A percentile compares a stretch with the other conserved stretches of the same genome.
Conservation (phyloP, 225 moss, liverwort and hornwort species). For the Bryum argenteum region DNA sequence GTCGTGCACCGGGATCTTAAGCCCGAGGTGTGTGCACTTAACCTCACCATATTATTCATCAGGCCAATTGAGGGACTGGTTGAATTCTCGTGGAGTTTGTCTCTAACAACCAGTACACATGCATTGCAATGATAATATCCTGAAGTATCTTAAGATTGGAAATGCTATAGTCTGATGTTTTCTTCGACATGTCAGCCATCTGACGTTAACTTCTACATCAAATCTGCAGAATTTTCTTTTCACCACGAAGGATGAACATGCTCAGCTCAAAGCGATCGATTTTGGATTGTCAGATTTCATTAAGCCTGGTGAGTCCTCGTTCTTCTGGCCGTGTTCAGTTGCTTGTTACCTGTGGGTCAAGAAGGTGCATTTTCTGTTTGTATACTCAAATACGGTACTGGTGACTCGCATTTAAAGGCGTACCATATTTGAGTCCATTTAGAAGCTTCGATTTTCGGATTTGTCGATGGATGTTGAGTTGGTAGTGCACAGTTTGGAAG, state of each 20-base stretch:
- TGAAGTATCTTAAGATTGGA: not conserved
- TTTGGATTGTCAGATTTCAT: conserved; percentile 95
- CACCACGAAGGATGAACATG: conserved; percentile 85
- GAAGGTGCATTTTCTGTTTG: not conserved
- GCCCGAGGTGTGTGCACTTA: conserved; percentile 68
- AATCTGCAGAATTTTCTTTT: conserved; percentile 79
- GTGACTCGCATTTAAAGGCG: not conserved
- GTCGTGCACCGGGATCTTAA: conserved; percentile 92
- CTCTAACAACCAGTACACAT: no score
- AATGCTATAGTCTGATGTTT: not conserved
- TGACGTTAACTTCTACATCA: not conserved
- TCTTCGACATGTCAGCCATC: not conserved
- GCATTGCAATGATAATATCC: accelerated
- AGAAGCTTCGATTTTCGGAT: not conserved
- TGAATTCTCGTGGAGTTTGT: not conserved
- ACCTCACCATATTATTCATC: not conserved
- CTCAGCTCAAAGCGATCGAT: conserved; percentile 88
- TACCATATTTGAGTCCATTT: accelerated
- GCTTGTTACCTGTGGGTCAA: not conserved
- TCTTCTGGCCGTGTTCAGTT: not conserved
- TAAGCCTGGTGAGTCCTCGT: conserved; percentile 65
- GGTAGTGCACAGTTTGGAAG: not conserved
- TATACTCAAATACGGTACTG: not conserved
- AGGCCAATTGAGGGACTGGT: not conserved
- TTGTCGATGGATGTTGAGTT: not conserved